A percentile compares a stretch with the other conserved stretches of the same genome.
phyloP scores from a whole-genome alignment of 768 basidiomycete species.

The Boletus vermiculosoides region DNA sequence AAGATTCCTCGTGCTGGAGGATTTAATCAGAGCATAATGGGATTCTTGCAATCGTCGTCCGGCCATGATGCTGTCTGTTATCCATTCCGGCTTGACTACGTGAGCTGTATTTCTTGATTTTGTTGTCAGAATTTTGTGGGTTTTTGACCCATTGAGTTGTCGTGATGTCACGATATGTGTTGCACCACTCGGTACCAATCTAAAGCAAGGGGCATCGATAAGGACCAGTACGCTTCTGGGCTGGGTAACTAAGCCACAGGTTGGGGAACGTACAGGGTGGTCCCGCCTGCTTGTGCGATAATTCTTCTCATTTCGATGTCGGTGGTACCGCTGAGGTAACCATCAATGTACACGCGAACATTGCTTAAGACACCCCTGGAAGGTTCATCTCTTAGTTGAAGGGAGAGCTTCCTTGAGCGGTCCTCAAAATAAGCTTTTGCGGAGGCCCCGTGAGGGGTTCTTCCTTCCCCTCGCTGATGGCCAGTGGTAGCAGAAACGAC shows the following conservation, averaged over 20 bases:
- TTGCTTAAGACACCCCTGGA: constrained; percentile 35
- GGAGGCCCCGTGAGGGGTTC: constrained; percentile 23
- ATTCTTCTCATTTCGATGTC: constrained; percentile 78
- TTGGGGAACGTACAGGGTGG: constrained; percentile 49
- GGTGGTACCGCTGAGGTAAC: constrained; percentile 67
- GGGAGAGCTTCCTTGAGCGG: constrained; percentile 46
- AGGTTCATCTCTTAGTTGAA: constrained; percentile 22
- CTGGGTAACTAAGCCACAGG: not conserved
- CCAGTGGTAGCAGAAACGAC: constrained; percentile 65
- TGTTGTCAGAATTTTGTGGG: constrained; percentile 56
- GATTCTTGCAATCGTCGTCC: constrained; percentile 63
- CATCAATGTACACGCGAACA: constrained; percentile 66
- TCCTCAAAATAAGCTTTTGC: constrained; percentile 41
- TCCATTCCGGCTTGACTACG: constrained; percentile 77
- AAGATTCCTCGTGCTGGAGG: constrained; percentile 37
- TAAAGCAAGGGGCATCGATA: constrained; percentile 24
- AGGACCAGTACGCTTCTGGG: not conserved
- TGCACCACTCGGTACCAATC: constrained; percentile 55
- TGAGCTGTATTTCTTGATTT: constrained; percentile 50
- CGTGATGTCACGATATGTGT: constrained; percentile 82
- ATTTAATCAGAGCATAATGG: constrained; percentile 50
- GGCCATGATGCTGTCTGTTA: constrained; percentile 60
- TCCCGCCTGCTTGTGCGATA: constrained; percentile 65
- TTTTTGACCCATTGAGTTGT: constrained; percentile 69
- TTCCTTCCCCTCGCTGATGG: constrained; percentile 61